Percentiles rank a stretch among this genome's conserved stretches.
Evolutionary conservation across 768 basidiomycete genomes (phyloP).

Genomic region (Dioszegia crocea): DNA sequence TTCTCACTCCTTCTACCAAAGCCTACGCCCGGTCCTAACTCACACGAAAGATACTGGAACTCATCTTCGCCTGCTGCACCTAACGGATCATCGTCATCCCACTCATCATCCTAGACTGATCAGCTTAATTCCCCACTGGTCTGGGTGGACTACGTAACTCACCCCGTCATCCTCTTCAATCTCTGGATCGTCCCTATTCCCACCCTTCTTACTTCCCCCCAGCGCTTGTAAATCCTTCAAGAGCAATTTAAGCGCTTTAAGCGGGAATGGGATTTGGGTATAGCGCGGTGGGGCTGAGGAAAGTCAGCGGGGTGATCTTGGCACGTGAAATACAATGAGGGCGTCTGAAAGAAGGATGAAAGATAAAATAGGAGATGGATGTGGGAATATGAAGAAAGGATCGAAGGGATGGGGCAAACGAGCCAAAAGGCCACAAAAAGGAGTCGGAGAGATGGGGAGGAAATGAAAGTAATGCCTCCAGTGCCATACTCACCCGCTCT

Average conservation of each 20-base stretch:
- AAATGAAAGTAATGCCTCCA: too few species aligned
- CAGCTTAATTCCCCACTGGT: conserved; percentile 1
- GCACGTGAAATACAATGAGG: too few species aligned
- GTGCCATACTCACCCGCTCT: conserved; percentile 63
- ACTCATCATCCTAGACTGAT: conserved; percentile 67
- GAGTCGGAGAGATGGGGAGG: too few species aligned
- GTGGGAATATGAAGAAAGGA: too few species aligned
- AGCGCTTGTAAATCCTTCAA: conserved; percentile 76
- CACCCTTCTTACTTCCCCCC: conserved; percentile 50
- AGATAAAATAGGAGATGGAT: too few species aligned
- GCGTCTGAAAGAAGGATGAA: too few species aligned
- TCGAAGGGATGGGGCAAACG: too few species aligned
- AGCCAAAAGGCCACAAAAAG: too few species aligned
- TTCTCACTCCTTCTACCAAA: too few species aligned
- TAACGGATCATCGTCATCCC: conserved; percentile 79
- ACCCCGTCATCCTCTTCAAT: conserved; percentile 53
- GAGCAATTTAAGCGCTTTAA: conserved; percentile 86
- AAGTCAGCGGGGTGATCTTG: too few species aligned
- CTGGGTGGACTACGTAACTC: conserved; percentile 1
- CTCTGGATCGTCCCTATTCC: conserved; percentile 50
- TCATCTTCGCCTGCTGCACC: conserved; percentile 62
- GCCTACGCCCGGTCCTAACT: too few species aligned
- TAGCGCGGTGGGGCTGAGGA: conserved; percentile 90
- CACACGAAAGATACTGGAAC: conserved; percentile 69
- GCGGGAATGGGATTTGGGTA: conserved; percentile 76